These are phyloP conservation scores for Colletotrichum theobromicola DNA, from an alignment of 2,329 filamentous ascomycete species.

Conservation along the genomic window DNA sequence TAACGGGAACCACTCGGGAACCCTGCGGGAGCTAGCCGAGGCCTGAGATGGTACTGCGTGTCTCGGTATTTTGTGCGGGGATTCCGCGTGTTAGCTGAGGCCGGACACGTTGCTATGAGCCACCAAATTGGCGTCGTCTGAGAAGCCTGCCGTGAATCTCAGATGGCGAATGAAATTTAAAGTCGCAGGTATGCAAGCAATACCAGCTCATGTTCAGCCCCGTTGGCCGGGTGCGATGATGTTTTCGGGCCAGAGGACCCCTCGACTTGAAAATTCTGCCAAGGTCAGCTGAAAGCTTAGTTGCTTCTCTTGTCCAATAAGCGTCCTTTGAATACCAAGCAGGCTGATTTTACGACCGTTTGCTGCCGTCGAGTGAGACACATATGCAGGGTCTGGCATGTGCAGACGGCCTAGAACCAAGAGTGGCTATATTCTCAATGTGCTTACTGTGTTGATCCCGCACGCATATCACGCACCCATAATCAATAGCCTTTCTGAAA, in stretches of 20 bases:
- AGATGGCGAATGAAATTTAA: background rate
- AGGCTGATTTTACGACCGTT: background rate
- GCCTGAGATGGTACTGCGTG: background rate
- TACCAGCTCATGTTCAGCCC: too few species aligned
- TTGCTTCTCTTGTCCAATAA: fast-evolving
- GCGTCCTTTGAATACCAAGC: background rate
- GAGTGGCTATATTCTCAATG: too few species aligned
- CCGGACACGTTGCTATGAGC: background rate
- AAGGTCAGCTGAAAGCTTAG: background rate
- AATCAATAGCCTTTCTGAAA: background rate
- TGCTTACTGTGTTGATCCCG: too few species aligned
- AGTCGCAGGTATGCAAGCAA: background rate
- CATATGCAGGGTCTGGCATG: background rate
- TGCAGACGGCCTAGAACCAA: background rate
- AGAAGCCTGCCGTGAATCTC: background rate
- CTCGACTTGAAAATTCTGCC: background rate
- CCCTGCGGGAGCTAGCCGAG: background rate
- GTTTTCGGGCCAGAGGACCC: background rate
- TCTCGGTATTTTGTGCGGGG: background rate
- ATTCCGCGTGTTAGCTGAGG: background rate
- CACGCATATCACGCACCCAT: too few species aligned
- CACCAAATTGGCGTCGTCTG: background rate
- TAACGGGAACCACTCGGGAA: background rate
- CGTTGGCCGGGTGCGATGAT: background rate
- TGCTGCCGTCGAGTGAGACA: background rate